Percentiles rank a stretch among this genome's conserved stretches.
These are phyloP conservation scores for Coix lacrymajobi DNA, from an alignment of 176 grass and related monocot species.

Conservation along the genomic window DNA sequence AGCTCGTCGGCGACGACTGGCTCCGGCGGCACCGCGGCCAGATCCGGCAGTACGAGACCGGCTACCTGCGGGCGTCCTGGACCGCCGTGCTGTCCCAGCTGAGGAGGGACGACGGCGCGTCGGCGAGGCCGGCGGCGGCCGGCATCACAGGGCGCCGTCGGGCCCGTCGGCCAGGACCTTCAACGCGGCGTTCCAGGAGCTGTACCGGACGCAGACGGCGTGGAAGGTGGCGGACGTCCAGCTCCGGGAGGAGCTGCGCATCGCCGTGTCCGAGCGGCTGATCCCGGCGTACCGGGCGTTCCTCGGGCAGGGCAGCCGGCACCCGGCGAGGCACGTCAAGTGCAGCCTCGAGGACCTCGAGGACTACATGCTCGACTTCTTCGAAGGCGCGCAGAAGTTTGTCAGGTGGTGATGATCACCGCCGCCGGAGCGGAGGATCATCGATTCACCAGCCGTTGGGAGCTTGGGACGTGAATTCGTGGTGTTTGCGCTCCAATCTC, in stretches of 20 bases:
- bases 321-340: constrained; percentile 62
- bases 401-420: constrained; percentile 25
- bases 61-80: constrained; percentile 85
- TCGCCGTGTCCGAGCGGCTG: constrained; percentile 66
- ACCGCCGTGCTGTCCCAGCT: constrained; percentile 56
- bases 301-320: constrained; percentile 45
- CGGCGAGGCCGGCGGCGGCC: constrained; percentile 11
- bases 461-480: not conserved
- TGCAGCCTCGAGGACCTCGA: constrained; percentile 84
- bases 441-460: not conserved
- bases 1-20: constrained; percentile 85
- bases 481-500: not conserved
- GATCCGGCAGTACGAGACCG: constrained; percentile 64
- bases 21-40: constrained; percentile 55
- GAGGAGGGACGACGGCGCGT: constrained; percentile 49
- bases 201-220: constrained; percentile 72
- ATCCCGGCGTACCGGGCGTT: constrained; percentile 90
- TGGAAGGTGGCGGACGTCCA: constrained; percentile 77
- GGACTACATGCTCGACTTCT: constrained; percentile 74
- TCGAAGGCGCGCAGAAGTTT: constrained; percentile 59
- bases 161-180: constrained; percentile 71
- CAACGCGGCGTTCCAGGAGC: constrained; percentile 81
- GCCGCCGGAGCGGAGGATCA: not conserved
- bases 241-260: constrained; percentile 74
- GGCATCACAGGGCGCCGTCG: constrained; percentile 6